Base-by-base conservation (phyloP, 2,329 filamentous ascomycete species). In the Fusarium sp. region DNA sequence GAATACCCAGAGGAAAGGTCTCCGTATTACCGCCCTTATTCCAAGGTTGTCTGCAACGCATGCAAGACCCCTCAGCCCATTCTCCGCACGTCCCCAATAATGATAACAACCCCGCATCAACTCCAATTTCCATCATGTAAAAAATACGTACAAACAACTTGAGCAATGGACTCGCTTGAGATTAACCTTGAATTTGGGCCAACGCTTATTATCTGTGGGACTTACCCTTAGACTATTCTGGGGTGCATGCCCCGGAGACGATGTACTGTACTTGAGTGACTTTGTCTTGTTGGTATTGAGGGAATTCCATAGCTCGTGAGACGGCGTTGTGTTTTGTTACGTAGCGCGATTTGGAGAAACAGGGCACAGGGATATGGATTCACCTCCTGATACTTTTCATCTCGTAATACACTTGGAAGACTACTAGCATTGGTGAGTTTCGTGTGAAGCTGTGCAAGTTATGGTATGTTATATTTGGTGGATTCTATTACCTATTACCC, bases 61-160 rank as follows among this genome's bases (percentile, higher is more conserved):
- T 39, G 23, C 7, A 18, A 26, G 29, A 31, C 29, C 56, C 57
- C 41, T 42, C 38, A 41, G 39, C 23, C 39, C 18, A 44, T 66
- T 57, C 67, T 60, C 66, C 67, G 67, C 66, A 70, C 53, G 63
- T 61, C 65, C 61, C 53, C 57, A 64, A 67, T 29, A 68, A 59
- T 43, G 48, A 68, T 71, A 49, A 43, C 39, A 37, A n/a, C 24
- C 29, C 68, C 67, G 58, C 68, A 60, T 35, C 24, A 48, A 55
- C 70, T 67, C 68, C 70, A 71, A 69, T 73, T 73, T 73, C 55
- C 33, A 73, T 73, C 52, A 73, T 52, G 70, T 72, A 72, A 72
- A 50, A 62, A 60, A 43, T 72, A 72, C 70, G 70, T 72, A 73
- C 68, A 57, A 58, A 42, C 35, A 71, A 72, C 55, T 63, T 39